These are phyloP conservation scores for Blastobotrys elegans DNA, from an alignment of 1,139 yeast species.

Conservation along the genomic window DNA sequence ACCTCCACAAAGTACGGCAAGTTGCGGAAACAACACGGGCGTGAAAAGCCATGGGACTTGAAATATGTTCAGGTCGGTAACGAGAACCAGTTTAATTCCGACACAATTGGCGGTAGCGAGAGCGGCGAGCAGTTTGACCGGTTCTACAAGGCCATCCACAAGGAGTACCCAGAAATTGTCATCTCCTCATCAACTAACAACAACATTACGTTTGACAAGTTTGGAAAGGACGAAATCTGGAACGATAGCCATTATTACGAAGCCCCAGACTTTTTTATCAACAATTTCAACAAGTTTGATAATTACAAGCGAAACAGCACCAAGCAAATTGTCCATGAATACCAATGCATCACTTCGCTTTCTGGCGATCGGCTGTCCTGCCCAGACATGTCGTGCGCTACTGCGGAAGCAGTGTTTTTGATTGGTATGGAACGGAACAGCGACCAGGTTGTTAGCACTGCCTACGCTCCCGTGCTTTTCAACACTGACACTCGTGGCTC, in stretches of 20 bases:
- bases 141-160: conserved; percentile 10
- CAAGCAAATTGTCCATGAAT: conserved; percentile 7
- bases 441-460: conserved; percentile 6
- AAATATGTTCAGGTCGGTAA: conserved; percentile 12
- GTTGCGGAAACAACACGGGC: conserved; percentile 6
- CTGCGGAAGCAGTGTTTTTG: conserved; percentile 10
- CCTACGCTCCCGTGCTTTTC: conserved; percentile 1
- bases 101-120: background rate
- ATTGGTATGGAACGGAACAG: conserved; percentile 14
- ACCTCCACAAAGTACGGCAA: conserved; percentile 10
- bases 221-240: conserved; percentile 6
- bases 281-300: conserved; percentile 8
- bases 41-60: conserved; percentile 8
- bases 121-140: conserved; percentile 1
- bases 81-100: conserved; percentile 5
- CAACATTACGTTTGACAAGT: conserved; percentile 7
- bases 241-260: conserved; percentile 10
- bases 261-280: conserved; percentile 5
- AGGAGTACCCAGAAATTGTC: conserved; percentile 9
- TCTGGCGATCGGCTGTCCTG: background rate
- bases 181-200: conserved; percentile 4
- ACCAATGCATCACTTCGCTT: background rate
- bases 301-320: conserved; percentile 12
- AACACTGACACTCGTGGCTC: background rate
- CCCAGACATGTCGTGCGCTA: conserved; percentile 6